Percentiles rank a stretch among this genome's conserved stretches.
Evolutionary conservation across 2,329 filamentous ascomycete genomes (phyloP).

Genomic region (Talaromyces sp.): DNA sequence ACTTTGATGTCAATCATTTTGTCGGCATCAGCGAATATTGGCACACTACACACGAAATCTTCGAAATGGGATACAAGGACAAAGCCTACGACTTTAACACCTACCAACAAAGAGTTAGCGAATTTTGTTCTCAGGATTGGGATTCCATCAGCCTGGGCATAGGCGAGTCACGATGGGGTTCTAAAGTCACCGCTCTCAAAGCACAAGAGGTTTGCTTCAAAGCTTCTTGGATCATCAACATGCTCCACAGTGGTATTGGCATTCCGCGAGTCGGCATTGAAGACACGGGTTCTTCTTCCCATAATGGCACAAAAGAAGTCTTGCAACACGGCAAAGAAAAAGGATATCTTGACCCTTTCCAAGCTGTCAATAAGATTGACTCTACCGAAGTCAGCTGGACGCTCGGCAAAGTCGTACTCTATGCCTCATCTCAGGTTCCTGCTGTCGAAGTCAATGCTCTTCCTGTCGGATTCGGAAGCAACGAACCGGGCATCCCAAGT

Average conservation of each 20-base stretch:
- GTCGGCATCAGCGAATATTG: slow-evolving; percentile 97
- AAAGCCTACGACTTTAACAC: slow-evolving; percentile 85
- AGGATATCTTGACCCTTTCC: slow-evolving; percentile 80
- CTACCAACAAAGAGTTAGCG: slow-evolving; percentile 78
- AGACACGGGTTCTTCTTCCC: slow-evolving; percentile 49
- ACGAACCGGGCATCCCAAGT: slow-evolving; percentile 62
- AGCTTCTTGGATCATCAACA: slow-evolving; percentile 94
- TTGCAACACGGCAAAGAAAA: slow-evolving; percentile 67
- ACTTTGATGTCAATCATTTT: slow-evolving; percentile 97
- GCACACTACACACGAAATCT: slow-evolving; percentile 96
- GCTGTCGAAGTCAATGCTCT: slow-evolving; percentile 58
- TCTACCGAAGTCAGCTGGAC: slow-evolving; percentile 96
- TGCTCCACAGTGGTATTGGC: slow-evolving; percentile 93
- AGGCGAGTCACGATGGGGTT: slow-evolving; percentile 64
- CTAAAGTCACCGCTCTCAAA: slow-evolving; percentile 68
- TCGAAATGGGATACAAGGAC: slow-evolving; percentile 70
- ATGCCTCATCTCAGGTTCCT: slow-evolving; percentile 84
- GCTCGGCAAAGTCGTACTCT: slow-evolving; percentile 91
- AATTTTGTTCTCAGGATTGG: slow-evolving; percentile 87
- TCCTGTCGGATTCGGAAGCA: slow-evolving; percentile 91
- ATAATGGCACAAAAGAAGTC: slow-evolving; percentile 71
- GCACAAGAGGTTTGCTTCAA: slow-evolving; percentile 95
- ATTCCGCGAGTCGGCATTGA: slow-evolving; percentile 83
- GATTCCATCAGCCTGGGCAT: slow-evolving; percentile 66
- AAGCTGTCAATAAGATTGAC: slow-evolving; percentile 87